A percentile compares a stretch with the other conserved stretches of the same genome.
Conservation (phyloP, 2,329 filamentous ascomycete species). For the Diatrype stigma region DNA sequence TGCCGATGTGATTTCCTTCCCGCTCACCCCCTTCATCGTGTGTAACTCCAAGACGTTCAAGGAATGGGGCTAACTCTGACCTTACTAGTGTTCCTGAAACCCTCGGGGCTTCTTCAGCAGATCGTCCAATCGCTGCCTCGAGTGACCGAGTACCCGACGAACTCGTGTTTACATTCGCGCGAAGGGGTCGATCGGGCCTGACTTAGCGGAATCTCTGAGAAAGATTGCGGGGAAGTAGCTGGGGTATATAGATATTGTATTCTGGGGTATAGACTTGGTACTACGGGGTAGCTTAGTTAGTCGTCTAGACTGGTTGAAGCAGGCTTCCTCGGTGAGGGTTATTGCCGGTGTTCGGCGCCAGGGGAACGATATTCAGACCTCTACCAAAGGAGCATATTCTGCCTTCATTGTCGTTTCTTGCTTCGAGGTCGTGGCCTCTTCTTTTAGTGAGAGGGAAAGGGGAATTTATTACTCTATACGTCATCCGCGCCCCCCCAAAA, state of each 20-base stretch:
- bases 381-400: not conserved
- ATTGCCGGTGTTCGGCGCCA: too few species aligned
- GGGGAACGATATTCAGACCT: not conserved
- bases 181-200: not conserved
- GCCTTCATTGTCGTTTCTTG: not conserved
- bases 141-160: not conserved
- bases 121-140: not conserved
- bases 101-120: too few species aligned
- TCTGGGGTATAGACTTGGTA: not conserved
- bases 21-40: not conserved
- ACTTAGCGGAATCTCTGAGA: not conserved
- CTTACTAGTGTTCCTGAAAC: not conserved
- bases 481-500: slow-evolving; percentile 8
- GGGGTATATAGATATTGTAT: not conserved
- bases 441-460: not conserved
- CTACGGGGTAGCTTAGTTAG: not conserved
- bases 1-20: not conserved
- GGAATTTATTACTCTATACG: not conserved
- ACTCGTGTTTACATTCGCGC: not conserved
- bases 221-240: not conserved
- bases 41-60: not conserved
- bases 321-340: not conserved
- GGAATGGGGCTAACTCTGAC: not conserved
- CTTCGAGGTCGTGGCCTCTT: not conserved
- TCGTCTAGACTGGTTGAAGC: not conserved